Evolutionary conservation across 148 eudicot genomes (phyloP), one percentile per base, ranked within the genome.

Genomic region (Rheum nobile): DNA sequence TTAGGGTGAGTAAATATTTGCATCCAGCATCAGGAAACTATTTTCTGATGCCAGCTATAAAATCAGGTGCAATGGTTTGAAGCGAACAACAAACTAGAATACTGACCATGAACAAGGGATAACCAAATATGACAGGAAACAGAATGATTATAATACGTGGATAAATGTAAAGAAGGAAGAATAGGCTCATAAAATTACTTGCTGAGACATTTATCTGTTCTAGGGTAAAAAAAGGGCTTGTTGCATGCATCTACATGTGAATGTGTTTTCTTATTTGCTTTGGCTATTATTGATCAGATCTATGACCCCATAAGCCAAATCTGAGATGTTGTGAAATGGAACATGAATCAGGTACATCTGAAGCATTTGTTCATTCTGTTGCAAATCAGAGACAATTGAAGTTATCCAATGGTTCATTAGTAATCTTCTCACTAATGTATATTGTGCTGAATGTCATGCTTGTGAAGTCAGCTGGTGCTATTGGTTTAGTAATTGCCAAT

Each of bases 301-400:
- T 68, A 34, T 35, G 9, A 31, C 42, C 41, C 41, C 46, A 17
- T 71, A 9, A 11, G 8, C 10, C 7, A 2, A 38, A 6, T 57
- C 10, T 63, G 42, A 59, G 29, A 29, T 29, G 31, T 46, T 42
- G 47, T 59, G 29, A 37, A 57, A 28, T 77, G 54, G 42, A 74
- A 72, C 80, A 74, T 84, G 81, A 55, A 77, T 77, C 90, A 96
- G 99, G 99, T 76, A 96, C 97, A 86, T 86, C 97, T 19, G 97
- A 96, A 86, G 97, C 97, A 82, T 96, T 96, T 78, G 82, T 96
- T 72, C 97, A 92, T 77, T 94, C 99, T 21, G 97, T 92, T 79
- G 99, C 97, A 34, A 82, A 85, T 54, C 92, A 92, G 92, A 82
- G 73, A 39, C 89, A 92, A 78, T 79, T 96, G 77, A 92, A 90